phyloP scores from a whole-genome alignment of 2,329 filamentous ascomycete genomes.

The Dichotomopilus funicola region DNA sequence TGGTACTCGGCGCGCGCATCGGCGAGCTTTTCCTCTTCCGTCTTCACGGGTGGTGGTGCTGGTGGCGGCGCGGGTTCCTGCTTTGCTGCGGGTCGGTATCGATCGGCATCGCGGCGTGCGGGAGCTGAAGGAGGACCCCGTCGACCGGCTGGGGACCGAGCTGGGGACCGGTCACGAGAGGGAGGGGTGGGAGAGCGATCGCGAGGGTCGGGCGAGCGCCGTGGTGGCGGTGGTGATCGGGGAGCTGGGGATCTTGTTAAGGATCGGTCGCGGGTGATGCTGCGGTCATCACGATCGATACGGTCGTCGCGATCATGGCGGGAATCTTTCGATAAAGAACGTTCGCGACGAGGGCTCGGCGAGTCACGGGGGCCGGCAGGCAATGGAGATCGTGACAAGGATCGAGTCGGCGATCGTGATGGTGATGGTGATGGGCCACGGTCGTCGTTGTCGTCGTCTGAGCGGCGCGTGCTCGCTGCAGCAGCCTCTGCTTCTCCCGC shows the following conservation, averaged over 20 bases:
- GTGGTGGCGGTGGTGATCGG: constrained; percentile 1
- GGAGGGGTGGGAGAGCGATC: constrained; percentile 1
- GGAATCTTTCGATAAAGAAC: constrained; percentile 3
- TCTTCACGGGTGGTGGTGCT: constrained; percentile 40
- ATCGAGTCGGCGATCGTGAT: too few species aligned
- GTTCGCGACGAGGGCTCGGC: constrained; percentile 10
- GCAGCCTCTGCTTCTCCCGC: constrained; percentile 11
- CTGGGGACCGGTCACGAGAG: constrained; percentile 1
- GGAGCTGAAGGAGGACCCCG: constrained; percentile 11
- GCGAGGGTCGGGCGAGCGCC: constrained; percentile 7
- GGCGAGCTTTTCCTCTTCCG: constrained; percentile 79
- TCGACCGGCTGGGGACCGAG: constrained; percentile 8
- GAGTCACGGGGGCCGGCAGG: constrained; percentile 12
- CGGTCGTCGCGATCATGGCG: not conserved
- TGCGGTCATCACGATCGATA: not conserved
- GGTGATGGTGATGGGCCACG: too few species aligned
- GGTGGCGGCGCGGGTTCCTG: constrained; percentile 32
- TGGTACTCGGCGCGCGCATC: constrained; percentile 89
- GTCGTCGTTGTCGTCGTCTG: constrained; percentile 20
- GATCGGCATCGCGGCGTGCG: constrained; percentile 42
- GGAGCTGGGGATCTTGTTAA: not conserved
- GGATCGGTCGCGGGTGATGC: constrained; percentile 7
- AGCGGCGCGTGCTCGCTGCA: constrained; percentile 16
- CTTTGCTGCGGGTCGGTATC: constrained; percentile 34
- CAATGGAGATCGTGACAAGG: constrained; percentile 1